These are phyloP conservation scores for Plasmodium fragile DNA, from an alignment of 169 alveolate species.

Conservation along the genomic window DNA sequence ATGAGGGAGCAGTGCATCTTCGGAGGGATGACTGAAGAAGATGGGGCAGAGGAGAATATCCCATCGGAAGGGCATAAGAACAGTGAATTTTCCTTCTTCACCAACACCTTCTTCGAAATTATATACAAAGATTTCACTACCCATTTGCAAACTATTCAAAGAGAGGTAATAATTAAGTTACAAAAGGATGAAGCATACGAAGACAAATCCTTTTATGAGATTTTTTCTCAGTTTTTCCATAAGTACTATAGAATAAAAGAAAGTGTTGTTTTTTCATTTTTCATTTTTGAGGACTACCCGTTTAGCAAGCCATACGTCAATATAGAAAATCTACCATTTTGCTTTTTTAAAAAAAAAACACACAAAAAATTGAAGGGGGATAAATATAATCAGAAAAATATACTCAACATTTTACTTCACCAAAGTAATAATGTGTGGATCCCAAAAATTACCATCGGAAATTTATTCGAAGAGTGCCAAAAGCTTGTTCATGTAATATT, in stretches of 20 bases:
- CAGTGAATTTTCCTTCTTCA: conserved; percentile 15
- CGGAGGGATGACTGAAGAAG: background rate
- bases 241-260: conserved; percentile 51
- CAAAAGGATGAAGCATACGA: background rate
- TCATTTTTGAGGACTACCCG: conserved; percentile 63
- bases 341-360: conserved; percentile 21
- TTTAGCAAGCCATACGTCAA: conserved; percentile 51
- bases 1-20: conserved; percentile 40
- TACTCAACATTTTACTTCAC: conserved; percentile 28
- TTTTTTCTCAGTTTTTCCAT: conserved; percentile 13
- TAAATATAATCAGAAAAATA: conserved; percentile 58
- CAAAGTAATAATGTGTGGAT: conserved; percentile 20
- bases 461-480: conserved; percentile 63
- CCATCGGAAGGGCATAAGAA: background rate
- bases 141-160: conserved; percentile 32
- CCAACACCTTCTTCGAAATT: conserved; percentile 69
- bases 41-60: background rate
- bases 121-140: conserved; percentile 65
- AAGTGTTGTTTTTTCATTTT: conserved; percentile 54
- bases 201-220: conserved; percentile 30
- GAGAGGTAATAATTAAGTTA: conserved; percentile 26
- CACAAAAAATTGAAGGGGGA: conserved; percentile 50
- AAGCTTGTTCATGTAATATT: conserved; percentile 33
- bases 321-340: conserved; percentile 45
- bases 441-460: conserved; percentile 57